Percentiles rank a stretch among this genome's conserved stretches.
Evolutionary conservation across 306 rosid genomes (phyloP).

Genomic region (Aeschynomene evenia): DNA sequence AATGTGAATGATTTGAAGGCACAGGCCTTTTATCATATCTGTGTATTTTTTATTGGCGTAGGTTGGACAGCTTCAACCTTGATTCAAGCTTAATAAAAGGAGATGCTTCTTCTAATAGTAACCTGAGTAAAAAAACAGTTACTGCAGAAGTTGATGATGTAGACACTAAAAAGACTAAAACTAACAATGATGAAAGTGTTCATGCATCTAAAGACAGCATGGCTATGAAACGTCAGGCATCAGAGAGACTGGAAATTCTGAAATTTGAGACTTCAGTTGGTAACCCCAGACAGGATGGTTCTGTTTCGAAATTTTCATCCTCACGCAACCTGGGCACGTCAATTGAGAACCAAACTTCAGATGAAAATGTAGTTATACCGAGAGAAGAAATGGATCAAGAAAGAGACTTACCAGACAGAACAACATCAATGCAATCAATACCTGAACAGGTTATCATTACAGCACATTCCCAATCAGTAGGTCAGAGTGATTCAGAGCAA

Average conservation of each 20-base stretch:
- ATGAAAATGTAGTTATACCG: constrained; percentile 12
- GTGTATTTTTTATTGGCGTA: constrained; percentile 25
- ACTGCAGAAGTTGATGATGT: constrained; percentile 38
- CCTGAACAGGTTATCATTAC: constrained; percentile 32
- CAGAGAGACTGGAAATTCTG: constrained; percentile 39
- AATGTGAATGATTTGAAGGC: constrained; percentile 16
- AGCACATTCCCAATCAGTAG: constrained; percentile 29
- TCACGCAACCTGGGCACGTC: constrained; percentile 34
- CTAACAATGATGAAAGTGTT: constrained; percentile 33
- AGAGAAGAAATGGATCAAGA: constrained; percentile 43
- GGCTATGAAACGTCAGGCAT: constrained; percentile 35
- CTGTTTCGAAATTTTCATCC: constrained; percentile 34
- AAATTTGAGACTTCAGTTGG: constrained; percentile 40
- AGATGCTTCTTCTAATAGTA: constrained; percentile 41
- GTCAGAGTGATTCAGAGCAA: constrained; percentile 37
- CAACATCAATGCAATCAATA: constrained; percentile 33
- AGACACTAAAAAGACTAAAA: constrained; percentile 39
- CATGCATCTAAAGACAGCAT: constrained; percentile 37
- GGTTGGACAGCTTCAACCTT: constrained; percentile 71
- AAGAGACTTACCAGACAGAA: constrained; percentile 32
- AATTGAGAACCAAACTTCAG: constrained; percentile 34
- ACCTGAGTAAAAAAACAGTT: constrained; percentile 40
- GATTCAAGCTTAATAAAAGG: constrained; percentile 44
- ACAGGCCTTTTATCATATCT: constrained; percentile 6
- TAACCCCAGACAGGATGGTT: constrained; percentile 37